Conservation (phyloP, 768 basidiomycete species). For the Cytidiella melzeri region DNA sequence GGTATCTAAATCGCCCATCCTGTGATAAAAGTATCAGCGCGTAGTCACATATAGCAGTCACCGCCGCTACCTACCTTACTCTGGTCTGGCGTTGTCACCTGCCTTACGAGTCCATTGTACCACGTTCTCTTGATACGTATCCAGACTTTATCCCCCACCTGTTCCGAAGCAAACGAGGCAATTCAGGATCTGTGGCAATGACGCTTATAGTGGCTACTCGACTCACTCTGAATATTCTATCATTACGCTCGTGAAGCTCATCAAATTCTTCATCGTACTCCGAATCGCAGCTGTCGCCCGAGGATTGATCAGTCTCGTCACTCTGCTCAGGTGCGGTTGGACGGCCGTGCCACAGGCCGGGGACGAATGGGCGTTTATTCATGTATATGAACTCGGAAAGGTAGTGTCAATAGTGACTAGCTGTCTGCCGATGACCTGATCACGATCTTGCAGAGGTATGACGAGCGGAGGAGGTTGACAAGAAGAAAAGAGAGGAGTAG, state of each 20-base stretch:
- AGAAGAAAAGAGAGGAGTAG: slow-evolving; percentile 2
- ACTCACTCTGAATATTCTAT: not conserved
- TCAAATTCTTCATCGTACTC: slow-evolving; percentile 2
- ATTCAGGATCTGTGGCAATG: not conserved
- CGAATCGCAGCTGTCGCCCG: slow-evolving; percentile 1
- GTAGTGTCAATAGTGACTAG: too few species aligned
- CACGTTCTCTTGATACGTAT: slow-evolving; percentile 7
- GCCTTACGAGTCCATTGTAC: slow-evolving; percentile 7
- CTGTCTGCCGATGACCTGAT: slow-evolving; percentile 6
- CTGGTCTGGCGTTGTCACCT: not conserved
- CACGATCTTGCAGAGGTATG: too few species aligned
- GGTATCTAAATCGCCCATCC: slow-evolving; percentile 10
- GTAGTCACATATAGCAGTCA: too few species aligned
- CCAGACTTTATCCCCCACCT: slow-evolving; percentile 10
- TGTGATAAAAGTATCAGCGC: not conserved
- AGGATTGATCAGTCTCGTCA: slow-evolving; percentile 7
- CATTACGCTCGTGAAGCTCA: not conserved
- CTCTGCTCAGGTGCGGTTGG: slow-evolving; percentile 3
- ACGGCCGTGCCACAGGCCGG: slow-evolving; percentile 9
- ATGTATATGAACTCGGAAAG: too few species aligned
- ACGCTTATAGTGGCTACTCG: not conserved
- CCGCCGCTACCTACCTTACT: slow-evolving; percentile 1
- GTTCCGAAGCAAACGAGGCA: not conserved
- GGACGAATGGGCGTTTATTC: slow-evolving; percentile 1
- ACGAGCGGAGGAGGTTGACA: slow-evolving; percentile 3